These are phyloP conservation scores for Phytophthora uliginosa DNA, from an alignment of 352 stramenopile species.

Conservation along the genomic window DNA sequence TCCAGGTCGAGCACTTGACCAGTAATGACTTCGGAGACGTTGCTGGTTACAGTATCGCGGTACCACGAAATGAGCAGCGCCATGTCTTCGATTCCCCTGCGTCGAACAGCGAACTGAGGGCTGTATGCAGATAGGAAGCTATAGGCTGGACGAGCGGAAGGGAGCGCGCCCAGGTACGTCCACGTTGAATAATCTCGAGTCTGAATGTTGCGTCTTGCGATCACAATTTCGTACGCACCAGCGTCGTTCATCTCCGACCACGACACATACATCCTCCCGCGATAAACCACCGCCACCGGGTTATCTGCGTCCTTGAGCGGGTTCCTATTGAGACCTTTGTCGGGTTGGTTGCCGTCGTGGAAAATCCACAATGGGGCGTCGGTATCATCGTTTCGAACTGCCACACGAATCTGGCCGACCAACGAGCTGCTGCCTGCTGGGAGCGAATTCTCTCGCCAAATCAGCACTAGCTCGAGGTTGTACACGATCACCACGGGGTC, in stretches of 20 bases:
- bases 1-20: constrained; percentile 53
- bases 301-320: constrained; percentile 54
- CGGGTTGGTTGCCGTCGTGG: constrained; percentile 64
- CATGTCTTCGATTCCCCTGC: constrained; percentile 62
- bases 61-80: constrained; percentile 65
- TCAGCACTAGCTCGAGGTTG: constrained; percentile 65
- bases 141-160: constrained; percentile 31
- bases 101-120: constrained; percentile 54
- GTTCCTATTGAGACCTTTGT: constrained; percentile 62
- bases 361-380: constrained; percentile 78
- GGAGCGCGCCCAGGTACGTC: constrained; percentile 51
- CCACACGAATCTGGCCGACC: constrained; percentile 66
- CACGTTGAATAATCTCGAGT: constrained; percentile 67
- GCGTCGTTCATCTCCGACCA: constrained; percentile 59
- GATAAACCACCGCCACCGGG: constrained; percentile 54
- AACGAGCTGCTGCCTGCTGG: constrained; percentile 19
- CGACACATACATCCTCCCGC: constrained; percentile 63
- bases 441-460: constrained; percentile 63
- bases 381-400: constrained; percentile 58
- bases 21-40: constrained; percentile 57
- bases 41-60: constrained; percentile 50
- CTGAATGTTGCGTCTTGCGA: constrained; percentile 60
- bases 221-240: constrained; percentile 58
- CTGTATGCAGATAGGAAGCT: constrained; percentile 58
- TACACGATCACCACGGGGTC: constrained; percentile 60